Conservation (phyloP, 2,329 filamentous ascomycete genomes). For the Diaporthe helianthi region DNA sequence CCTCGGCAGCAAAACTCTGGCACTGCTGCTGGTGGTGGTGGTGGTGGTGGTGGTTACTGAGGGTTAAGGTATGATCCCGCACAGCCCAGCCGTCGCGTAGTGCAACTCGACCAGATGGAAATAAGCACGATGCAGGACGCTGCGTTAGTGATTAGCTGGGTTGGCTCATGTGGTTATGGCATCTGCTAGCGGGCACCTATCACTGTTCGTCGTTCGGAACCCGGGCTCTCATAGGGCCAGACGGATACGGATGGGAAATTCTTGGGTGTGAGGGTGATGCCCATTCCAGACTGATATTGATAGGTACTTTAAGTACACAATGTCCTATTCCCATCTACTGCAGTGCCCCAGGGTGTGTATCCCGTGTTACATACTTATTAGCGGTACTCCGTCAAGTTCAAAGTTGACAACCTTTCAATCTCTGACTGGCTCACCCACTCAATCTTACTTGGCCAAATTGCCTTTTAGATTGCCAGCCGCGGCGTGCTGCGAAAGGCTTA, state of each 20-base stretch:
- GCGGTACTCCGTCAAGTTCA: too few species aligned
- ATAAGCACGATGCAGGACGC: conserved; percentile 12
- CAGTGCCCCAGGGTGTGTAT: too few species aligned
- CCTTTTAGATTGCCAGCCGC: background rate
- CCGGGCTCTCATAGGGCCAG: conserved; percentile 28
- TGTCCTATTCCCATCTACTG: too few species aligned
- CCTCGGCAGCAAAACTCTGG: background rate
- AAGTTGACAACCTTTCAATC: too few species aligned
- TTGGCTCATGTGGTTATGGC: conserved; percentile 12
- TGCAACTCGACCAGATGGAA: conserved; percentile 17
- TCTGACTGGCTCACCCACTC: background rate
- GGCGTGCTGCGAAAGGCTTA: conserved; percentile 10
- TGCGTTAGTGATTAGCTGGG: conserved; percentile 11
- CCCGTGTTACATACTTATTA: background rate
- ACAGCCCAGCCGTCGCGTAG: conserved; percentile 5
- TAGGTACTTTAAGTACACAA: too few species aligned
- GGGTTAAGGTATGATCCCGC: conserved; percentile 27
- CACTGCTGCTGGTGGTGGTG: too few species aligned
- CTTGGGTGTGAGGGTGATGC: background rate
- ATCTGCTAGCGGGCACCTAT: conserved; percentile 27
- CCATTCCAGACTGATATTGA: conserved; percentile 12
- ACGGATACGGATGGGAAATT: background rate
- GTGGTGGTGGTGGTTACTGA: background rate
- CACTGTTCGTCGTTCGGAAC: conserved; percentile 19
- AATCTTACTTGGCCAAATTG: background rate